Percentiles rank a stretch among this genome's conserved stretches.
Evolutionary conservation across 768 basidiomycete species (phyloP).

Genomic region (Naematelia encephala): DNA sequence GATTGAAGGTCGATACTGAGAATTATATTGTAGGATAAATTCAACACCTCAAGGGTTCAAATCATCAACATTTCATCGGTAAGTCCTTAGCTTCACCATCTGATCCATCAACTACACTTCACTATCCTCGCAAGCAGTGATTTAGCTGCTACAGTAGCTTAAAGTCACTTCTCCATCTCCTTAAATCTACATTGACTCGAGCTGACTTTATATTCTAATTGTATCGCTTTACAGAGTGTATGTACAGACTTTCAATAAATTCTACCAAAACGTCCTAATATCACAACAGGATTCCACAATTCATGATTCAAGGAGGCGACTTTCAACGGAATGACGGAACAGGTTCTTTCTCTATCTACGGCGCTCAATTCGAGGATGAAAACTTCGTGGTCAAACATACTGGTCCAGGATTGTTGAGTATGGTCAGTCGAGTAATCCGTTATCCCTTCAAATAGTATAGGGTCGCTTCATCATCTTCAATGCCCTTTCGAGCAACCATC

Average conservation of each 20-base stretch:
- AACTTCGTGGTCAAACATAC: conserved; percentile 89
- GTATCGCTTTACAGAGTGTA: not conserved
- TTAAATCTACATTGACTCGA: conserved; percentile 4
- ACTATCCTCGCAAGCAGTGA: not conserved
- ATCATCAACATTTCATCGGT: conserved; percentile 87
- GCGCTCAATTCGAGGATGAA: conserved; percentile 95
- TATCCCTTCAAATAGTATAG: conserved; percentile 13
- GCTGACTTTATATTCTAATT: conserved; percentile 58
- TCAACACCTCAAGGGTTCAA: conserved; percentile 88
- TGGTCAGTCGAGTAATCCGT: conserved; percentile 58
- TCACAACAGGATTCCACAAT: conserved; percentile 53
- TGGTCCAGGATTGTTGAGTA: conserved; percentile 80
- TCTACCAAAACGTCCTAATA: not conserved
- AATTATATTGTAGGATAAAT: conserved; percentile 59
- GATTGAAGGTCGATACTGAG: too few species aligned
- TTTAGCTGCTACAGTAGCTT: too few species aligned
- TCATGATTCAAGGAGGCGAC: conserved; percentile 98
- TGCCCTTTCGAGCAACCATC: too few species aligned
- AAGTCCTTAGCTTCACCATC: conserved; percentile 38
- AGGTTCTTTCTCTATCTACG: conserved; percentile 94
- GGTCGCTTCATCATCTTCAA: conserved; percentile 2
- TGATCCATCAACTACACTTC: not conserved
- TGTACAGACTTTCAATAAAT: not conserved
- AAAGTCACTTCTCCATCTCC: not conserved
- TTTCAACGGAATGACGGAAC: conserved; percentile 94